A percentile compares a stretch with the other conserved stretches of the same genome.
phyloP scores from a whole-genome alignment of 768 basidiomycete species.

The Phlebiopsis flavidoalba region DNA sequence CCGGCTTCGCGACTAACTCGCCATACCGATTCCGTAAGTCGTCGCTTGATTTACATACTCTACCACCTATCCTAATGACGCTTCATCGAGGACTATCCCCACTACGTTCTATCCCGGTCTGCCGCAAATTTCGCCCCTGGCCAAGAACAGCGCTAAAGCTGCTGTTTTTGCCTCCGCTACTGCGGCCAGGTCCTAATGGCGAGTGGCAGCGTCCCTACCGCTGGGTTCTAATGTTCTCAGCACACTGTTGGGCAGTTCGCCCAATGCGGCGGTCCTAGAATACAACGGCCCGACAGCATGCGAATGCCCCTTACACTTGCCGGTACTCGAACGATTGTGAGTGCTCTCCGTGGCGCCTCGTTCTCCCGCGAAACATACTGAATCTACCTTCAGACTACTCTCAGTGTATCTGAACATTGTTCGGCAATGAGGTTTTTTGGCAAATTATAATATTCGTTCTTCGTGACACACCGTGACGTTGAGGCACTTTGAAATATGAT shows the following conservation, averaged over 20 bases:
- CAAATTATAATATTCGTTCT: no score
- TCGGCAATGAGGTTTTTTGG: no score
- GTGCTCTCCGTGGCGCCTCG: no score
- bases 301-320: constrained; percentile 6
- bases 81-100: constrained; percentile 20
- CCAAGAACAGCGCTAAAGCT: constrained; percentile 12
- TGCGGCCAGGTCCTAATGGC: background rate
- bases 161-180: background rate
- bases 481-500: no score
- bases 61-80: background rate
- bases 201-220: background rate
- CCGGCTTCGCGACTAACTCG: constrained; percentile 20
- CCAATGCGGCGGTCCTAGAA: constrained; percentile 18
- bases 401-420: no score
- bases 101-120: constrained; percentile 21
- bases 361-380: no score
- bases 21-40: constrained; percentile 22
- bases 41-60: background rate
- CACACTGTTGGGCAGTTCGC: constrained; percentile 12
- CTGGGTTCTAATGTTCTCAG: no score
- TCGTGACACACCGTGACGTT: no score
- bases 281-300: constrained; percentile 8
- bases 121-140: constrained; percentile 20
- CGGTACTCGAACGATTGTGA: background rate
- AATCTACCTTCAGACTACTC: no score